Conservation (phyloP, 2,329 filamentous ascomycete species). For the Cladobotryum mycophilum region DNA sequence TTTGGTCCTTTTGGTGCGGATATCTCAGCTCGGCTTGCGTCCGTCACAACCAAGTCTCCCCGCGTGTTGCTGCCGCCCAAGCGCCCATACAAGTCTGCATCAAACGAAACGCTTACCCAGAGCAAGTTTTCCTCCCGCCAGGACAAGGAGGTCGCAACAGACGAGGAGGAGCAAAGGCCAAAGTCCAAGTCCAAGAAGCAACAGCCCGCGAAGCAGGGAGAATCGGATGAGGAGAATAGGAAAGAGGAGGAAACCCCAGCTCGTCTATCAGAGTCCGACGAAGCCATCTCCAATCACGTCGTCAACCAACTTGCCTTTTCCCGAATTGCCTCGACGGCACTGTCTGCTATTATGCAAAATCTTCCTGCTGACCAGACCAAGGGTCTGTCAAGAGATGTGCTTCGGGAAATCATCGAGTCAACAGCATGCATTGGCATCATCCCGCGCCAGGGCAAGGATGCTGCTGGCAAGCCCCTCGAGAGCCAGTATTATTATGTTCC, state of each 20-base stretch:
- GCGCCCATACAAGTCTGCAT: conserved; percentile 18
- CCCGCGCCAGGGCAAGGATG: conserved; percentile 85
- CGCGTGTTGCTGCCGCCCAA: conserved; percentile 29
- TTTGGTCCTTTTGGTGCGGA: conserved; percentile 88
- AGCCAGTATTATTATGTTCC: conserved; percentile 97
- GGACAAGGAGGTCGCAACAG: conserved; percentile 1
- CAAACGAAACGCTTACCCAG: conserved; percentile 16
- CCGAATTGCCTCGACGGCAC: conserved; percentile 80
- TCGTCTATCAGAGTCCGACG: conserved; percentile 27
- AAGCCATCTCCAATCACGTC: conserved; percentile 69
- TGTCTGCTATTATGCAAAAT: conserved; percentile 83
- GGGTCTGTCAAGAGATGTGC: conserved; percentile 53
- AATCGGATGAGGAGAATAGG: neutral
- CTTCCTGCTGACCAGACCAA: conserved; percentile 59
- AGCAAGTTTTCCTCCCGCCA: conserved; percentile 17
- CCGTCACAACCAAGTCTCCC: conserved; percentile 66
- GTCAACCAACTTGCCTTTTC: conserved; percentile 95
- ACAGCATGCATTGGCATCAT: conserved; percentile 84
- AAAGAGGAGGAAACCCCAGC: conserved; percentile 6
- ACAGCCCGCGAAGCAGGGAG: neutral
- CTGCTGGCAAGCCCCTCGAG: conserved; percentile 86
- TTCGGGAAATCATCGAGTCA: conserved; percentile 66
- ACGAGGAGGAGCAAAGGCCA: conserved; percentile 9
- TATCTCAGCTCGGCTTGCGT: conserved; percentile 73
- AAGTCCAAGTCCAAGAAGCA: conserved; percentile 4